Base-by-base conservation (phyloP, 768 basidiomycete genomes). In the Tephrocybe sp. region DNA sequence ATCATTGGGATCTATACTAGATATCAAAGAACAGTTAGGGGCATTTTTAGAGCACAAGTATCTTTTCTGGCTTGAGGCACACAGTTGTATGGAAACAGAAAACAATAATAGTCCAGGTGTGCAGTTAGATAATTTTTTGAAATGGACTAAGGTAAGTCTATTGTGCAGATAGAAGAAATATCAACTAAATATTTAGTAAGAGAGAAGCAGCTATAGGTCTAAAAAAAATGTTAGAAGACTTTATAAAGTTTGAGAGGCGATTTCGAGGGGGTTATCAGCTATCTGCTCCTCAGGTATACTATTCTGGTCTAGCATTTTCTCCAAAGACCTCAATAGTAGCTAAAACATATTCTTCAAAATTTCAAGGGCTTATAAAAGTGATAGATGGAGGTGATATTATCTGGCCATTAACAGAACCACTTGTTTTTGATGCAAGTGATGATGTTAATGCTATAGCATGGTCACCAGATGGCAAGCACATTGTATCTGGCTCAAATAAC, bases 281-380 rank as follows among this genome's bases (percentile, higher is more conserved):
- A 11, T 41, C 40, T n/a, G 40, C 40, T 26, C 26, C 26, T 4
- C 26, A 26, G 26, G 7, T 26, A 3, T 26, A 26, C 7, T 26
- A 26, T 7, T 41, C 40, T 41, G 40, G 40, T 26, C 40, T 41
- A 20, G 16, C 26, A 12, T 41, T 41, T 41, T 5, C 40, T 13
- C 40, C 40, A 41, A 19, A 41, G 17, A 26, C 13, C 40, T 41
- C 16, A 4, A 12, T 41, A 26, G 40, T 26, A 26, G 7, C 7
- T 3, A 26, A 26, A 26, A 26, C 3, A 26, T 26, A 26, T 26
- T 26, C 7, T 3, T 26, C 26, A 4, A 26, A 26, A 26, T 26
- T 26, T 26, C 26, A 26, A 26, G 7, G 7, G 7, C 26, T 26
- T 31, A 4, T 32, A 13, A 34, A 14, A 72, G 58, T 43, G 31